Base-by-base conservation (phyloP, 139 green algal species). In the Chlorella vulgaris region DNA sequence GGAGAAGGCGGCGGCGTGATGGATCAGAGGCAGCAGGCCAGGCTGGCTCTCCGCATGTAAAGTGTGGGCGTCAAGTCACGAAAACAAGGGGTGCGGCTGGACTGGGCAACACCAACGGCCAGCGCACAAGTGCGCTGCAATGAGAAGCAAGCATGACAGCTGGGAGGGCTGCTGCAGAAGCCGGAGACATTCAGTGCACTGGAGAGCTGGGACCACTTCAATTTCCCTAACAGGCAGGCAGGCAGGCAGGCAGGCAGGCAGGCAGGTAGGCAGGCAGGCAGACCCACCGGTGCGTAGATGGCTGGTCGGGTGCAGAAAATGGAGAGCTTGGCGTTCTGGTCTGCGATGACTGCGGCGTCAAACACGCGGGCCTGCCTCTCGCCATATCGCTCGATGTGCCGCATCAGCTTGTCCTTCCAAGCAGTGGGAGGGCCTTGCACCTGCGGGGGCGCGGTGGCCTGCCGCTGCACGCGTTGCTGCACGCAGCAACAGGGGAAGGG, bases 261-360 rank as follows among this genome's bases (percentile, higher is more conserved):
- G 6, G 24, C 28, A 10, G 47, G 47, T 69, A 29, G n/a, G 10
- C 2, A 43, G 65, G 8, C 7, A 53, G 6, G 24, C 28, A 10
- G 60, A 28, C 75, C 24, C 55, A 93, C 40, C 0, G 90, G 90
- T 0, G 74, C 69, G 79, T 90, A 89, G 67, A 94, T 90, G 43
- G 89, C 90, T 3, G 91, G 91, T 7, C 90, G 81, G 2, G 90
- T 95, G 39, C 80, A 82, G 43, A 95, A 95, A 53, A 95, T 87
- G 28, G 67, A 80, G 26, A 95, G 84, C 81, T 95, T 95, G 36
- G 76, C 82, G 51, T 93, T 93, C 74, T 94, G 87, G 71, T 94
- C 90, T 0, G 90, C 90, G 15, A 88, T 69, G 0, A 92, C 47
- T 19, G 89, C 90, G 58, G 88, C 88, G 60, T 1, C 5, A 4